Evolutionary conservation across 371 early-diverging fungal species (phyloP), one percentile per base, ranked within the genome.

Genomic region (Parasitella parasitica): DNA sequence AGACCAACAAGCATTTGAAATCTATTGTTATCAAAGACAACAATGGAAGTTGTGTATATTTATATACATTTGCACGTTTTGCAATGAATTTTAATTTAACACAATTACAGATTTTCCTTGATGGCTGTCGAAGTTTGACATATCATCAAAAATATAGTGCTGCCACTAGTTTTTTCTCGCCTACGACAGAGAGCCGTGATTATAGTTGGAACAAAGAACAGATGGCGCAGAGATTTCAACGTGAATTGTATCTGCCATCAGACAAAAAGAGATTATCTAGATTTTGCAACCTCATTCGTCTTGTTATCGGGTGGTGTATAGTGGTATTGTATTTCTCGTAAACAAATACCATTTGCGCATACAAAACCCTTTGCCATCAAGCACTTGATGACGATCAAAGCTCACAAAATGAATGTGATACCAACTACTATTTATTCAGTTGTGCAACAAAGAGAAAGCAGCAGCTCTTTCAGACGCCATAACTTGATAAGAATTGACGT

Each of bases 31-130:
- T 76, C 28, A 77, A 80, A 46, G 64, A 70, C 6, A 80, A 76
- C 37, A 69, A 60, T 62, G 77, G 73, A 75, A 54, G 3, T n/a
- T n/a, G 68, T 48, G 26, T 11, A 37, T 36, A 5, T 36, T 9
- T 2, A 30, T 4, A 5, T 30, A 41, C 28, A 13, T 12, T 20
- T 28, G 22, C 28, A 24, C 28, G 16, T 28, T 54, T 30, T 7
- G 32, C 13, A 35, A 3, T 22, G 16, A 12, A 32, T 32, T 32
- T 32, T 3, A 30, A 32, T 50, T 22, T 24, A n/a, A n/a, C n/a
- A n/a, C n/a, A n/a, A n/a, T 16, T 7, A 24, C 63, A 78, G 78
- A 71, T 71, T 13, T 67, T 77, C 0, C 75, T 79, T 43, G 72
- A 74, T 26, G 80, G 80, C 12, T 79, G 63, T 43, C 66, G 73